Evolutionary conservation across 1,284 basidiomycete species (phyloP), one percentile per base, ranked within the genome.

Genomic region (Singerocomus inundabilis): DNA sequence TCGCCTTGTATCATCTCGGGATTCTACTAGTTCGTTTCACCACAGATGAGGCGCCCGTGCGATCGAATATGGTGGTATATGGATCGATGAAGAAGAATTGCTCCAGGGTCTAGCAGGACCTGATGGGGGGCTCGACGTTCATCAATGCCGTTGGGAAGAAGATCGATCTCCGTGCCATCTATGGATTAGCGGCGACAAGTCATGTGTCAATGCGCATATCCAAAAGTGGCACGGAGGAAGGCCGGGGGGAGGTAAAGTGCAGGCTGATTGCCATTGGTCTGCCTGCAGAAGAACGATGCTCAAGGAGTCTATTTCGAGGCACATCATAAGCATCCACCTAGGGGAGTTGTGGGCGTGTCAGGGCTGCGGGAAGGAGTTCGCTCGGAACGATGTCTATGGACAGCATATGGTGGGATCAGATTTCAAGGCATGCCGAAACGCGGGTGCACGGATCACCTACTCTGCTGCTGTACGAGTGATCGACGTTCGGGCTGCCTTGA

Each of bases 281-380:
- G n/a, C 26, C n/a, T 61, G 54, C 32, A 37, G 21, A 21, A 4
- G 21, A 21, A 21, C 21, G 2, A 59, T 59, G 57, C 15, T 29
- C 12, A 61, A 57, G 13, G 57, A 57, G 30, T 59, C 60, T n/a
- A 44, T 62, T 8, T 18, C 40, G 9, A 49, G 58, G 18, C 57
- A 59, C 11, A 30, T 60, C 5, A 26, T 60, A 4, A 49, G 37
- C 10, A 25, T 54, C 11, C 58, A 62, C 18, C 43, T 59, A 5
- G 36, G 33, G 6, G 51, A 58, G 15, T 18, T 44, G 10, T 58
- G 45, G 55, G 28, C 41, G 35, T 60, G 57, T 10, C 43, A 37
- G 24, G 58, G 58, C 0, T 58, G 57, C 4, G 18, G 37, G n/a
- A 52, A 49, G 7, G 44, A 36, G 3, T 43, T 47, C 8, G 28